Conservation (phyloP, 129 eudicot genomes). For the Flaveria linearis region DNA sequence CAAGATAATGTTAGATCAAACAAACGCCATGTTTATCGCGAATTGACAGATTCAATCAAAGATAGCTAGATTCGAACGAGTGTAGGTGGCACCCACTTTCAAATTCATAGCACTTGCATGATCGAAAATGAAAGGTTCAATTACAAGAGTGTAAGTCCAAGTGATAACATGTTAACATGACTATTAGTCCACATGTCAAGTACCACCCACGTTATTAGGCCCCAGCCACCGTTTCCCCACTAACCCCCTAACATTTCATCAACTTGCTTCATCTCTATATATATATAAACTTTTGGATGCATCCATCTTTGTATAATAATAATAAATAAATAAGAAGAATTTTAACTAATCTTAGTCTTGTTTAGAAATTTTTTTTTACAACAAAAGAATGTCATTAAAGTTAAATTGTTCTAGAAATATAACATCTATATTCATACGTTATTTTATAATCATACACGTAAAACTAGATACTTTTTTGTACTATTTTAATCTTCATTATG, state of each 20-base stretch:
- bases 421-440: too few species aligned
- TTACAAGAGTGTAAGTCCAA: slow-evolving; percentile 19
- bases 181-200: slow-evolving; percentile 12
- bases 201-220: slow-evolving; percentile 13
- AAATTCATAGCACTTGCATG: neutral
- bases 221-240: slow-evolving; percentile 8
- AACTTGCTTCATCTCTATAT: slow-evolving; percentile 1
- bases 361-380: too few species aligned
- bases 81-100: neutral
- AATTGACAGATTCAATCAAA: neutral
- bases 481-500: too few species aligned
- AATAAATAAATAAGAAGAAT: neutral
- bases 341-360: too few species aligned
- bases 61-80: neutral
- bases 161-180: slow-evolving; percentile 2
- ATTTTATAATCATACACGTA: too few species aligned
- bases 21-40: neutral
- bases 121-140: neutral
- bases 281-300: neutral
- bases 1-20: neutral
- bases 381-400: too few species aligned
- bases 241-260: neutral
- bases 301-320: neutral
- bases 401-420: too few species aligned
- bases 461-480: too few species aligned